A percentile compares a stretch with the other conserved stretches of the same genome.
Evolutionary conservation across 2,329 filamentous ascomycete species (phyloP).

Genomic region (Aaosphaeria pasadenensis): DNA sequence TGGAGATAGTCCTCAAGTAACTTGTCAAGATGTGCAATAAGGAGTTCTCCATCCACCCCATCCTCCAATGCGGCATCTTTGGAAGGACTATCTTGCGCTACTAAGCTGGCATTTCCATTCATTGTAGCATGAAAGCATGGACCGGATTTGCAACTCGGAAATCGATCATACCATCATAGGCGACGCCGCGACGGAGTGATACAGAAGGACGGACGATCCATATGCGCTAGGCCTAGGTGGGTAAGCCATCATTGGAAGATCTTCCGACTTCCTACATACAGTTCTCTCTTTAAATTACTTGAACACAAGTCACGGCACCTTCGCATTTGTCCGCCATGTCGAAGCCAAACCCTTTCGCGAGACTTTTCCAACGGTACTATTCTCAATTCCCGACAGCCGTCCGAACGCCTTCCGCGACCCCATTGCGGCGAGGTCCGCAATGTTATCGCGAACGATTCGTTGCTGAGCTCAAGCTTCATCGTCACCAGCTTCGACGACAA

Average conservation of each 20-base stretch:
- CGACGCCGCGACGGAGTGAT: background rate
- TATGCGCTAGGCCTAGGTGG: background rate
- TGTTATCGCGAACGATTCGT: conserved; percentile 29
- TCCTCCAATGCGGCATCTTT: background rate
- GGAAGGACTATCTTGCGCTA: background rate
- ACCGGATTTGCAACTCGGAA: background rate
- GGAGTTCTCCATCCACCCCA: conserved; percentile 14
- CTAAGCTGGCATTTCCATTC: background rate
- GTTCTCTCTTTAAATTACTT: background rate
- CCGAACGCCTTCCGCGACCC: conserved; percentile 3
- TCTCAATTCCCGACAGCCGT: conserved; percentile 6
- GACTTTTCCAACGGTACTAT: conserved; percentile 28
- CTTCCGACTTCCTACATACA: background rate
- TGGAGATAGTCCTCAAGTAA: conserved; percentile 65
- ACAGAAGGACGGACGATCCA: background rate
- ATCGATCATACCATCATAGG: background rate
- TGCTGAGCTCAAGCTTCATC: conserved; percentile 13
- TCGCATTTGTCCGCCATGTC: conserved; percentile 18
- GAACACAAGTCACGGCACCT: background rate
- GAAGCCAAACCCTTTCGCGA: conserved; percentile 32
- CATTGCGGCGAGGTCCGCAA: conserved; percentile 22
- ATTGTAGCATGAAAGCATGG: background rate
- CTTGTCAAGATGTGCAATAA: conserved; percentile 54
- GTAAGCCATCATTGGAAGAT: background rate
- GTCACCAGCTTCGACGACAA: conserved; percentile 18